Evolutionary conservation across 352 stramenopile genomes (phyloP).

Genomic region (Globisporangium middletonii): DNA sequence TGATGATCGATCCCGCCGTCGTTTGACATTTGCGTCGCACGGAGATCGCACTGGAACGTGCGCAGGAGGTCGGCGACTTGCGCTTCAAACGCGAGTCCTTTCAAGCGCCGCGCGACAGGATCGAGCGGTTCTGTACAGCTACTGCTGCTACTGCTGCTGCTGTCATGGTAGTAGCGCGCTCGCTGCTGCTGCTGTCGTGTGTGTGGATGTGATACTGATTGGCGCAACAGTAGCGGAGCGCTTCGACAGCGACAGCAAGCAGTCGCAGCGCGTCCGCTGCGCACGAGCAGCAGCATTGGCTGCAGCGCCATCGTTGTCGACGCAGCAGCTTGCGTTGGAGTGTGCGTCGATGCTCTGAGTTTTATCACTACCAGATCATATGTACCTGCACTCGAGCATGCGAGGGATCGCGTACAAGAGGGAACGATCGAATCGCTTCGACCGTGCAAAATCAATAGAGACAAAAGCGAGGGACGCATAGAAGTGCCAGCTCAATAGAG

Average conservation of each 20-base stretch:
- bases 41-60: constrained; percentile 41
- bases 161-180: background rate
- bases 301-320: background rate
- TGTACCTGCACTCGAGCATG: too few relatives aligned
- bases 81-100: constrained; percentile 56
- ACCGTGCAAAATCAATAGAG: too few relatives aligned
- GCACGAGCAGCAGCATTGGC: background rate
- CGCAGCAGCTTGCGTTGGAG: background rate
- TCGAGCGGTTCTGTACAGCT: background rate
- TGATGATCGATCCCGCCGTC: constrained; percentile 76
- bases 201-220: too few relatives aligned
- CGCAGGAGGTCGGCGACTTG: constrained; percentile 53
- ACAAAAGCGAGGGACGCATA: too few relatives aligned
- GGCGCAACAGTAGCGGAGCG: too few relatives aligned
- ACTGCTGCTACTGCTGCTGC: background rate
- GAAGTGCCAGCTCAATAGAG: too few relatives aligned
- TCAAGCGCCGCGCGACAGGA: constrained; percentile 11
- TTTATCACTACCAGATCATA: too few relatives aligned
- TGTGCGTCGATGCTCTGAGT: too few relatives aligned
- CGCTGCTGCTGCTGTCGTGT: background rate
- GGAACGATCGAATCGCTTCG: too few relatives aligned
- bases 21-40: constrained; percentile 52
- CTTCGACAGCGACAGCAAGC: too few relatives aligned
- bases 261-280: background rate
- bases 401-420: too few relatives aligned